Evolutionary conservation across 441 rosid species (phyloP).

Genomic region (Erodium trifolium): DNA sequence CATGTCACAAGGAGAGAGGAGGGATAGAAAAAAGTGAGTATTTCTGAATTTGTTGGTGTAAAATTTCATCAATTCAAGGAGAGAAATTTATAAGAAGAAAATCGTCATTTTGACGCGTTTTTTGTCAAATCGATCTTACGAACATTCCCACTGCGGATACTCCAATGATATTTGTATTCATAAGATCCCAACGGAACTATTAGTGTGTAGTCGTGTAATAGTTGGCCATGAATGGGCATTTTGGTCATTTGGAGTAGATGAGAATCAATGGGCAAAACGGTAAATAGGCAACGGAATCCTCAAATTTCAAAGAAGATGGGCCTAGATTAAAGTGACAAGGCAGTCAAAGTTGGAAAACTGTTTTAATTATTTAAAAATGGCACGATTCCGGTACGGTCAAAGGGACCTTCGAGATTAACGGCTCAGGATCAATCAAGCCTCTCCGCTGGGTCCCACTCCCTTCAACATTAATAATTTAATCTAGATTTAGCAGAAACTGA

Average conservation of each 20-base stretch:
- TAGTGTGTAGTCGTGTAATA: too few species aligned
- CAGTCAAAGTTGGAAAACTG: slow-evolving; percentile 48
- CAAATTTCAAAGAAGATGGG: slow-evolving; percentile 38
- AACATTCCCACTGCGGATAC: too few species aligned
- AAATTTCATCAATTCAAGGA: too few species aligned
- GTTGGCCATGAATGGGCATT: not conserved
- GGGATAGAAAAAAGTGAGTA: too few species aligned
- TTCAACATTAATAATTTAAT: slow-evolving; percentile 1
- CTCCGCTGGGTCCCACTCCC: not conserved
- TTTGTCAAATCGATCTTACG: too few species aligned
- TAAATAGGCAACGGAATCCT: slow-evolving; percentile 15
- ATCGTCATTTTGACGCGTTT: too few species aligned
- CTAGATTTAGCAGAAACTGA: not conserved
- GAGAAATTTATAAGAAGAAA: too few species aligned
- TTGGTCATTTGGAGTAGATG: not conserved
- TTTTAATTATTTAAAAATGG: slow-evolving; percentile 13
- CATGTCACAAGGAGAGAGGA: too few species aligned
- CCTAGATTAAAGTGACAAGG: slow-evolving; percentile 46
- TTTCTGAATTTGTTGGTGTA: too few species aligned
- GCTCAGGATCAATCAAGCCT: not conserved
- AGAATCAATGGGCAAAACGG: slow-evolving; percentile 18
- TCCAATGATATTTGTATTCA: too few species aligned
- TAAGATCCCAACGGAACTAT: too few species aligned
- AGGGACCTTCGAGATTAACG: not conserved
- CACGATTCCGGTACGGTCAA: slow-evolving; percentile 18